These are phyloP conservation scores for Willaertia magna DNA, from an alignment of 208 protist species.

Conservation along the genomic window DNA sequence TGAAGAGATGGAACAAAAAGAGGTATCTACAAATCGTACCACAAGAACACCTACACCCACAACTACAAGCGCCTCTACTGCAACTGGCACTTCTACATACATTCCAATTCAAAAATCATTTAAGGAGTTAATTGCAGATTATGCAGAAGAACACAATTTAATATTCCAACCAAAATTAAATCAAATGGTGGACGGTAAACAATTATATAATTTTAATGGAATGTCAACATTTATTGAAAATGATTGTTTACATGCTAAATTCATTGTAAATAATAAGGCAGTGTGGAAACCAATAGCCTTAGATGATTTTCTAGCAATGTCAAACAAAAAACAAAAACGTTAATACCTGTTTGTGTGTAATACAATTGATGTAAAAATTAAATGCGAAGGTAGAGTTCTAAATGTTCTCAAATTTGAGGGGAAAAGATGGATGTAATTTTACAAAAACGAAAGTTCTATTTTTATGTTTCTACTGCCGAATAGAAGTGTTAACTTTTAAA, in stretches of 20 bases:
- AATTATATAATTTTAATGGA: conserved; percentile 5
- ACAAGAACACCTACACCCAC: not conserved
- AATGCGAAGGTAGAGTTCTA: too few relatives aligned
- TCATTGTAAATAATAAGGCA: not conserved
- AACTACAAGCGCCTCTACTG: not conserved
- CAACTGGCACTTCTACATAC: not conserved
- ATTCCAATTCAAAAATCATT: not conserved
- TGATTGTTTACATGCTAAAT: not conserved
- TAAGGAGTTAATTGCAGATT: not conserved
- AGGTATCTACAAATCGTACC: not conserved
- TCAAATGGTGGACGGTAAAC: not conserved
- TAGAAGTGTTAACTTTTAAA: too few relatives aligned
- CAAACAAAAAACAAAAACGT: too few relatives aligned
- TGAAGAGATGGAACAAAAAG: not conserved
- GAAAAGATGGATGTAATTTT: too few relatives aligned
- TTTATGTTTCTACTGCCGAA: too few relatives aligned
- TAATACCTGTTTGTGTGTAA: too few relatives aligned
- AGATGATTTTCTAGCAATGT: too few relatives aligned
- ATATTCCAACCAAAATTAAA: not conserved
- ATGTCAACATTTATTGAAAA: not conserved
- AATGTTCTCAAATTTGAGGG: too few relatives aligned
- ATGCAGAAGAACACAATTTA: not conserved
- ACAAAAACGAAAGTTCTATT: too few relatives aligned
- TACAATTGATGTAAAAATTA: too few relatives aligned
- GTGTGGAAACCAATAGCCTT: not conserved